Base-by-base conservation (phyloP, 352 stramenopile genomes). In the Globisporangium lucens region DNA sequence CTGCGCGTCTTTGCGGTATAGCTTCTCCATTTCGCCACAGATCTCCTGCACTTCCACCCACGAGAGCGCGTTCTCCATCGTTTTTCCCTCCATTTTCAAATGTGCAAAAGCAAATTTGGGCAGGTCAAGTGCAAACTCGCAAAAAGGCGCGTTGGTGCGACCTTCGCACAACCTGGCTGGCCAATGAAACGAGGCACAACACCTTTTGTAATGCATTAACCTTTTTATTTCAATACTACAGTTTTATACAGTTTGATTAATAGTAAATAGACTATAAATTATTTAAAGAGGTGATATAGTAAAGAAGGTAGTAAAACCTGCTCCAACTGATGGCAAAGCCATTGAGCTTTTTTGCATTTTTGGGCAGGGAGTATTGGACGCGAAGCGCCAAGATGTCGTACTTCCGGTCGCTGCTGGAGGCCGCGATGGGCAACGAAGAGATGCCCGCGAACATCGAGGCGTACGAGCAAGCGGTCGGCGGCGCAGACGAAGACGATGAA, bases 331-430 rank as follows among this genome's bases (percentile, higher is more conserved):
- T 15, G 52, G 35, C 27, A 55, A 49, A 22, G 22, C 36, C 62
- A 67, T 67, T 57, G 52, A 46, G 35, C 35, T 13, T 36, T 61
- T n/a, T 59, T 20, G 9, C 53, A 59, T 61, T 46, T 61, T 22
- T 17, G 17, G 15, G 35, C 51, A 29, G 35, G 57, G 24, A 29
- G 2, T 60, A 30, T 46, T 67, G 22, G 43, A 33, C 30, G 36
- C 61, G 22, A 53, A 38, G 53, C 29, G 46, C 64, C 29, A 55
- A 29, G 36, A 94, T 94, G 86, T 92, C 86, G 74, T 83, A 82
- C 74, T 94, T 94, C 69, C 79, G 84, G 69, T 90, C 86, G 82
- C 79, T 94, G 70, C 76, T 94, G 55, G 82, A 94, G 72, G 84
- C 86, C 57, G 86, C 83, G 30, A 92, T 94, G 83, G 84, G 82